phyloP scores from a whole-genome alignment of 495 filamentous ascomycete genomes.

The Aspergillus steynii region DNA sequence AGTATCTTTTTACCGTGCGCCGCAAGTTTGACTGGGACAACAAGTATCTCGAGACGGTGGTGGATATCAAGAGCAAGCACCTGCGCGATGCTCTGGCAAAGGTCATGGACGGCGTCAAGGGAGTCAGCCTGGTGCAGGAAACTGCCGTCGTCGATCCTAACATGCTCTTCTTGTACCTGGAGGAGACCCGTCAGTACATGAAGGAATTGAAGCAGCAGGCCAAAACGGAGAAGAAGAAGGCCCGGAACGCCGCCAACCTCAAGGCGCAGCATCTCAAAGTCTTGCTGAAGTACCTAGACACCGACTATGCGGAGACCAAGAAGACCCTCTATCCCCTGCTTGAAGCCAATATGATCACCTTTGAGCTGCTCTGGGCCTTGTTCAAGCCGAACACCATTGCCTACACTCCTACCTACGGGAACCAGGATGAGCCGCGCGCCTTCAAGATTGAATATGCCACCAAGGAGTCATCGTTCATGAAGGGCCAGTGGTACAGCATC shows the following conservation, averaged over 20 bases:
- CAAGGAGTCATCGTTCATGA: conserved; percentile 69
- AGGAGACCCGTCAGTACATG: conserved; percentile 67
- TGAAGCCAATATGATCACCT: conserved; percentile 83
- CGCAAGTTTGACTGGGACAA: conserved; percentile 87
- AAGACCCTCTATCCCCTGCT: conserved; percentile 82
- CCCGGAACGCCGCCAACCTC: conserved; percentile 53
- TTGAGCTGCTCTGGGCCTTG: conserved; percentile 86
- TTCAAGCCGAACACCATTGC: conserved; percentile 89
- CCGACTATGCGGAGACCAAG: conserved; percentile 77
- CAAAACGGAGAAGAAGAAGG: conserved; percentile 63
- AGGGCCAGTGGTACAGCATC: conserved; percentile 77
- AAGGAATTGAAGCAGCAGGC: conserved; percentile 64
- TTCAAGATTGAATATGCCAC: conserved; percentile 85
- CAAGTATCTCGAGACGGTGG: conserved; percentile 73
- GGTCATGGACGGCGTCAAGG: conserved; percentile 80
- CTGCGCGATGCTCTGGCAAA: conserved; percentile 71
- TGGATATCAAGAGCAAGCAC: conserved; percentile 85
- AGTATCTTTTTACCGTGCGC: conserved; percentile 84
- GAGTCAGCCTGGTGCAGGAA: conserved; percentile 77
- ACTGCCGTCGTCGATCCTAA: conserved; percentile 81
- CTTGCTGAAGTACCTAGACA: conserved; percentile 77
- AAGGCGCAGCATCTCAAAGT: conserved; percentile 70
- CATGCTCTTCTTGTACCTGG: conserved; percentile 84
- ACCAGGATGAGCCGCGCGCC: conserved; percentile 78
- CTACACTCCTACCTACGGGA: conserved; percentile 79